phyloP scores from a whole-genome alignment of 2,329 filamentous ascomycete genomes.

The Chrysoporthe austroafricana region DNA sequence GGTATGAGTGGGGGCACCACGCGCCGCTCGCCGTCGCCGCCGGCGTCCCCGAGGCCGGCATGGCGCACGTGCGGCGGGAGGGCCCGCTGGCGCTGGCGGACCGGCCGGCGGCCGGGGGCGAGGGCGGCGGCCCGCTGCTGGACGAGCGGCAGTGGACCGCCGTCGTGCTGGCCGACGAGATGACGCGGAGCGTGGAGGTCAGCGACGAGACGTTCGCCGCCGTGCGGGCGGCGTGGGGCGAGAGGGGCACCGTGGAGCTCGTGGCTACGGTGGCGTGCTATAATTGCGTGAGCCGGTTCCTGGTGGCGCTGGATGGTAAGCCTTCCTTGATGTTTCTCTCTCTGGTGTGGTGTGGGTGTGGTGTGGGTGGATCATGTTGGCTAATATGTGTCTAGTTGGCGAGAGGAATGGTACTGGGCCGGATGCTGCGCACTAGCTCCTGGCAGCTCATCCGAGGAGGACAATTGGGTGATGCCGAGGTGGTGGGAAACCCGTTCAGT shows the following conservation, averaged over 20 bases:
- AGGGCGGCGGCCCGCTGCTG: conserved; percentile 19
- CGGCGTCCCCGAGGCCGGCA: conserved; percentile 57
- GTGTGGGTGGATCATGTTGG: conserved; percentile 33
- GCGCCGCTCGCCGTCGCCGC: conserved; percentile 66
- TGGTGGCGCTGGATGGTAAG: conserved; percentile 79
- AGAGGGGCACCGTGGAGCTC: conserved; percentile 68
- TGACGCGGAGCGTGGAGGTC: conserved; percentile 76
- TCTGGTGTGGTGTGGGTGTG: background rate
- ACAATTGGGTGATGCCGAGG: conserved; percentile 3
- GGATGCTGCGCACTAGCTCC: conserved; percentile 39
- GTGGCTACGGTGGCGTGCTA: conserved; percentile 78
- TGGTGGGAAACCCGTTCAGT: background rate
- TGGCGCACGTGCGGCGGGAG: conserved; percentile 47
- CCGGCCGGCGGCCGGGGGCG: conserved; percentile 37
- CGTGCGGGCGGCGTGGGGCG: conserved; percentile 64
- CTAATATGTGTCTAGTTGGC: conserved; percentile 48
- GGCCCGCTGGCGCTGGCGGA: conserved; percentile 33
- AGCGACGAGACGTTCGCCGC: conserved; percentile 67
- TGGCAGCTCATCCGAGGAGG: conserved; percentile 32
- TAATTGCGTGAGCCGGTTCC: conserved; percentile 82
- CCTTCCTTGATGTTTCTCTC: conserved; percentile 26
- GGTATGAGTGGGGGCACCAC: conserved; percentile 86
- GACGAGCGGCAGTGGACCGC: conserved; percentile 69
- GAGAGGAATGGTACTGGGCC: conserved; percentile 60
- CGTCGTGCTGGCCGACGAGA: conserved; percentile 77